Evolutionary conservation across 495 filamentous ascomycete species (phyloP).

Genomic region (Daldinia grandis): DNA sequence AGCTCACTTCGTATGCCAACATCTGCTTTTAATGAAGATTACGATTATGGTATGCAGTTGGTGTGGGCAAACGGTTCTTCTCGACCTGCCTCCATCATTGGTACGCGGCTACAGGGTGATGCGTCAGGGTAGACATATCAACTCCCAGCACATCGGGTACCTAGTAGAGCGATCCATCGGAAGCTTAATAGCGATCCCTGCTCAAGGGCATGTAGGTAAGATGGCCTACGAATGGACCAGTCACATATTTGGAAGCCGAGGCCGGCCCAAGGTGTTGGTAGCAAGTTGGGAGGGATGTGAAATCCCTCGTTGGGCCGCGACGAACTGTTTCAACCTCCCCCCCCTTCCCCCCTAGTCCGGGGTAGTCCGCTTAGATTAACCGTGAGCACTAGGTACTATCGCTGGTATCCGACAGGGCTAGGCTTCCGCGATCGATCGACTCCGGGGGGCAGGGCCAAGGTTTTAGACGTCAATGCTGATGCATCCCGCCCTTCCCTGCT

Average conservation of each 20-base stretch:
- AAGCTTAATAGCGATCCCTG: slow-evolving; percentile 22
- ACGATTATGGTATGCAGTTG: neutral
- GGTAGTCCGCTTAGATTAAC: slow-evolving; percentile 17
- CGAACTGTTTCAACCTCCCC: slow-evolving; percentile 26
- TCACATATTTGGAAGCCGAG: slow-evolving; percentile 3
- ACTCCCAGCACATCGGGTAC: slow-evolving; percentile 11
- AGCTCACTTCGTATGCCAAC: neutral
- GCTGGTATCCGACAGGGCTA: slow-evolving; percentile 24
- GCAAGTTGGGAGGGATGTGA: slow-evolving; percentile 6
- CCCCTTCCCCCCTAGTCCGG: slow-evolving; percentile 9
- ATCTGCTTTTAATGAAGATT: neutral
- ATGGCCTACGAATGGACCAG: slow-evolving; percentile 3
- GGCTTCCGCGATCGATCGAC: slow-evolving; percentile 17
- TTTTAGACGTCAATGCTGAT: slow-evolving; percentile 1
- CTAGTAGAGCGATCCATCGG: slow-evolving; percentile 18
- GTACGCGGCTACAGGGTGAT: slow-evolving; percentile 8
- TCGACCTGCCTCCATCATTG: neutral
- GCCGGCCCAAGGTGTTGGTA: neutral
- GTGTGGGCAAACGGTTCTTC: neutral
- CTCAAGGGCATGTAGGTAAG: slow-evolving; percentile 14
- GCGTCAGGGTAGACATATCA: slow-evolving; percentile 1
- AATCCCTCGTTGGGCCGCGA: slow-evolving; percentile 38
- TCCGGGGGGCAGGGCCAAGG: neutral
- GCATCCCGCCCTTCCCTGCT: slow-evolving; percentile 22
- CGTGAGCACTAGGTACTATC: slow-evolving; percentile 8